Evolutionary conservation across 2,329 filamentous ascomycete genomes (phyloP).

Genomic region (Nigrograna mackinnonii): DNA sequence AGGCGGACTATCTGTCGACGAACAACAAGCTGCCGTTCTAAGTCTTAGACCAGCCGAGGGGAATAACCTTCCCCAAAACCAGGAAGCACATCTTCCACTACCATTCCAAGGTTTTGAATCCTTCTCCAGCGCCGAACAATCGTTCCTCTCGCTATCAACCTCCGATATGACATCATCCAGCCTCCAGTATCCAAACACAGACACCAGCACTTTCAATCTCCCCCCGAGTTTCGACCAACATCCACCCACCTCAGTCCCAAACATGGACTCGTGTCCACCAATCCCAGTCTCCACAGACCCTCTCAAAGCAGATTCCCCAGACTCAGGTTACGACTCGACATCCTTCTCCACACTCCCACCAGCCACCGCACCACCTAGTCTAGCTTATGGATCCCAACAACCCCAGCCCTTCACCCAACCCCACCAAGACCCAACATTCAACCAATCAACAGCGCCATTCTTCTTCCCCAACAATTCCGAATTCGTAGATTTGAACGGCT

Average conservation of each 20-base stretch:
- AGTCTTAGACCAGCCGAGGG: background rate
- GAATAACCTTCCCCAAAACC: background rate
- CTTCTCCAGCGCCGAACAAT: background rate
- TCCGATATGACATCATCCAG: background rate
- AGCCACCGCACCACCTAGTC: background rate
- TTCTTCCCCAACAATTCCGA: too few relatives aligned
- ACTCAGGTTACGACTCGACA: conserved; percentile 22
- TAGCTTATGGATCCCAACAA: too few relatives aligned
- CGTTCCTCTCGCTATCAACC: too few relatives aligned
- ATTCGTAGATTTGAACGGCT: too few relatives aligned
- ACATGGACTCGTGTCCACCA: too few relatives aligned
- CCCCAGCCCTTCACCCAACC: too few relatives aligned
- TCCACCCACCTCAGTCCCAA: background rate
- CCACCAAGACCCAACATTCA: too few relatives aligned
- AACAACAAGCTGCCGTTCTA: background rate
- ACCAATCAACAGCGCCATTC: too few relatives aligned
- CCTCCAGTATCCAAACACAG: background rate
- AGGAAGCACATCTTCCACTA: background rate
- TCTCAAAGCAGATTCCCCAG: conserved; percentile 13
- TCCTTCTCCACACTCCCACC: background rate
- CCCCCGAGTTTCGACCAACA: background rate
- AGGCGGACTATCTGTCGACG: background rate
- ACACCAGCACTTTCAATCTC: background rate
- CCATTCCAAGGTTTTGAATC: background rate
- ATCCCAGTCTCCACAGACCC: background rate